phyloP scores from a whole-genome alignment of 2,329 filamentous ascomycete species.

The Colletotrichum tropicale region DNA sequence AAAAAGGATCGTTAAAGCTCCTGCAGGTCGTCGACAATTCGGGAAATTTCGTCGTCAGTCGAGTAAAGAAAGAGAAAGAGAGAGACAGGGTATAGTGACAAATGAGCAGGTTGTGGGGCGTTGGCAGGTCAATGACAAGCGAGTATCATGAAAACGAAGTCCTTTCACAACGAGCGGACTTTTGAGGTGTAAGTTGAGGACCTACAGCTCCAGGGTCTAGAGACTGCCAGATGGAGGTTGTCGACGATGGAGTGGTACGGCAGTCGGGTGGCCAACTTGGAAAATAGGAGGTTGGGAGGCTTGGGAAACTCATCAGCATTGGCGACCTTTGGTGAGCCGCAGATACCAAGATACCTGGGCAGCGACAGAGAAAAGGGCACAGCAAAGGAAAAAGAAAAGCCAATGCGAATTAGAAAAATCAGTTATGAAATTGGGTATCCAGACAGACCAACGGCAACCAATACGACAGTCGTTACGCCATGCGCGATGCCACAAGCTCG shows the following conservation, averaged over 20 bases:
- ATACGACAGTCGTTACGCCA: not conserved
- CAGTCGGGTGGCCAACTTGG: conserved; percentile 17
- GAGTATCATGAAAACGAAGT: not conserved
- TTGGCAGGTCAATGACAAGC: not conserved
- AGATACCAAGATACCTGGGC: conserved; percentile 24
- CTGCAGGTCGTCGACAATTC: not conserved
- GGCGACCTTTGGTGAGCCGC: conserved; percentile 19
- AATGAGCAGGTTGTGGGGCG: conserved; percentile 5
- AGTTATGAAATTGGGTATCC: conserved; percentile 13
- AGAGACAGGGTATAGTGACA: not conserved
- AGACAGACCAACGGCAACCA: not conserved
- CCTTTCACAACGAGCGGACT: not conserved
- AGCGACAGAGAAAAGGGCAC: not conserved
- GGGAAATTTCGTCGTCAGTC: not conserved
- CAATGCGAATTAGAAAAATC: not conserved
- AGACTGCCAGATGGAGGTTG: not conserved
- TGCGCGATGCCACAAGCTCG: not conserved
- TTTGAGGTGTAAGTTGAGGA: not conserved
- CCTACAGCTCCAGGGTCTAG: not conserved
- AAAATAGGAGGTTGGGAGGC: conserved; percentile 23
- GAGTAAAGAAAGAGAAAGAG: not conserved
- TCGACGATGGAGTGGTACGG: conserved; percentile 8
- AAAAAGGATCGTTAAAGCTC: not conserved
- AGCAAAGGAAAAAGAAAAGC: not conserved
- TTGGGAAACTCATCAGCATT: conserved; percentile 3